These are phyloP conservation scores for Dactylis glomerata DNA, from an alignment of 176 grass and related monocot genomes.

Conservation along the genomic window DNA sequence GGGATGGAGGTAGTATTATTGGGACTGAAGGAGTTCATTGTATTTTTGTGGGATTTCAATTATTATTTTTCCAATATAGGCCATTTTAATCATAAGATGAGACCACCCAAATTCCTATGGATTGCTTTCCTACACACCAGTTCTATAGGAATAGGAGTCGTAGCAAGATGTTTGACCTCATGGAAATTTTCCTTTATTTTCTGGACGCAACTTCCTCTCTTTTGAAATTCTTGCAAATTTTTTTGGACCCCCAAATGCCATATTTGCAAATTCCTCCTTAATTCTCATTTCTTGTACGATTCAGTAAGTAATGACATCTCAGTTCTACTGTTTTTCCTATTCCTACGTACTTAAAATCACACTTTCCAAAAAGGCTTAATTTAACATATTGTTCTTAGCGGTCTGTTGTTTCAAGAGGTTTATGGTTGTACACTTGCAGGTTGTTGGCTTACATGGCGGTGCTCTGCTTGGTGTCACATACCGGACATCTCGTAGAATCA, in stretches of 20 bases:
- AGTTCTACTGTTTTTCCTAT: background rate
- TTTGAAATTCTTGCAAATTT: background rate
- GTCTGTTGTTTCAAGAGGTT: background rate
- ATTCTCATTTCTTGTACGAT: background rate
- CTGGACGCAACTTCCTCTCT: constrained; percentile 2
- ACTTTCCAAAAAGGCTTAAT: background rate
- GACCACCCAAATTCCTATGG: background rate
- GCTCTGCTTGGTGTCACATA: constrained; percentile 97
- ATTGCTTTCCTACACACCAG: background rate
- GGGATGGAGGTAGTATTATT: too few species aligned
- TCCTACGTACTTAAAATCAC: background rate
- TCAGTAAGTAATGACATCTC: background rate
- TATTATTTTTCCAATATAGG: background rate
- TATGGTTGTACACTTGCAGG: constrained; percentile 48
- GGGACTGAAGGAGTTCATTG: background rate
- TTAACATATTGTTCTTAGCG: background rate
- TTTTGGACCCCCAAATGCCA: background rate
- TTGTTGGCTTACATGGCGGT: constrained; percentile 95
- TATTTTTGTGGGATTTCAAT: background rate
- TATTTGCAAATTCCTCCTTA: background rate
- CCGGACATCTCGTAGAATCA: constrained; percentile 88
- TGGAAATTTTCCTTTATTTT: background rate
- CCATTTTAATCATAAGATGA: background rate
- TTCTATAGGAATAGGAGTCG: constrained; percentile 5
- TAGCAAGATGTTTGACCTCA: background rate